Conservation (phyloP, 805 yeast species). For the Ogataea allantospora region DNA sequence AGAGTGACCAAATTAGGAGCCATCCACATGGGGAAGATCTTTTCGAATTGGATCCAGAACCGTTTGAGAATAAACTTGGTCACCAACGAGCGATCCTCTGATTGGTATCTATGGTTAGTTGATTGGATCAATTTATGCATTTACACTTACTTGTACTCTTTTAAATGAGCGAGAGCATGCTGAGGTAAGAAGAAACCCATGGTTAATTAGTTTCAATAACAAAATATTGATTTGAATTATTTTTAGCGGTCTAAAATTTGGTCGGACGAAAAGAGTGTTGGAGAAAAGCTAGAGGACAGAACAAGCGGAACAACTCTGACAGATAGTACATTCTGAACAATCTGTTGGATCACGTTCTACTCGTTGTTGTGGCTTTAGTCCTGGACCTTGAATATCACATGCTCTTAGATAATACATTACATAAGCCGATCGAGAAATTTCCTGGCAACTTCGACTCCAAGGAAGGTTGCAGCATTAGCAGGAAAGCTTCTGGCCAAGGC, state of each 20-base stretch:
- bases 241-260: neutral
- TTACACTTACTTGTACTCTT: constrained; percentile 42
- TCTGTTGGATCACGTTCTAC: too few species aligned
- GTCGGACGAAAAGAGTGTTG: neutral
- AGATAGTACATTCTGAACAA: too few species aligned
- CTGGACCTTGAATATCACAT: neutral
- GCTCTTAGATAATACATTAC: constrained; percentile 1
- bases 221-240: too few species aligned
- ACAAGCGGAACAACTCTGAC: too few species aligned
- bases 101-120: constrained; percentile 45
- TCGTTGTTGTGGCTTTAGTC: too few species aligned
- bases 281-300: too few species aligned
- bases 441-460: constrained; percentile 84
- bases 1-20: constrained; percentile 93
- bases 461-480: constrained; percentile 98
- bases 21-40: constrained; percentile 77
- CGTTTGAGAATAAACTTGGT: constrained; percentile 76
- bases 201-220: too few species aligned
- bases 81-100: constrained; percentile 78
- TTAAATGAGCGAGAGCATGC: constrained; percentile 42
- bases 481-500: constrained; percentile 94
- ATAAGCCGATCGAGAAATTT: constrained; percentile 21
- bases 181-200: constrained; percentile 52
- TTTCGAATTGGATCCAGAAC: constrained; percentile 75
- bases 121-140: neutral